Conservation (phyloP, 371 early-diverging fungal genomes). For the Syncephalis plumigaleata region DNA sequence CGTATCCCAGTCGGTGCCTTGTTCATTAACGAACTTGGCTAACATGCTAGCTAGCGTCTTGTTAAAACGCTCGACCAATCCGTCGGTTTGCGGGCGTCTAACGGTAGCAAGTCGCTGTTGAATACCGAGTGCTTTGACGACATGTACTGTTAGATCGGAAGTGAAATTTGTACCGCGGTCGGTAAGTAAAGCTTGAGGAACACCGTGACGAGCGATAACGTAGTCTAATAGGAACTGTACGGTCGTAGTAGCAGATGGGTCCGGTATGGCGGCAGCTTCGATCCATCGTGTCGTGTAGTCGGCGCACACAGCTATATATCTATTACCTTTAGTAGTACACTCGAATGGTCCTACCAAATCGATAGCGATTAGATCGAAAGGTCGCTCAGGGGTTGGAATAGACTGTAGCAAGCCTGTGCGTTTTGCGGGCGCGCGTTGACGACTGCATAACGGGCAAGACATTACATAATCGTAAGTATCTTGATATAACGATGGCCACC, state of each 20-base stretch:
- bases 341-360: constrained; percentile 6
- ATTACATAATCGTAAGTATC: not conserved
- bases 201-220: constrained; percentile 5
- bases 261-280: not conserved
- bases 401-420: not conserved
- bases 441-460: not conserved
- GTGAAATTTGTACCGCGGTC: constrained; percentile 13
- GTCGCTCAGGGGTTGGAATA: not conserved
- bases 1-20: constrained; percentile 2
- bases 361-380: constrained; percentile 3
- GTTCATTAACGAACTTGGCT: not conserved
- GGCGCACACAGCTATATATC: constrained; percentile 1
- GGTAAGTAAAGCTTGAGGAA: constrained; percentile 5
- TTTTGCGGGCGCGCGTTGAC: not conserved
- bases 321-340: not conserved
- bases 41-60: constrained; percentile 4
- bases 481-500: not conserved
- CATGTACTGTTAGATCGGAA: constrained; percentile 1
- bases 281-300: constrained; percentile 7
- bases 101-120: constrained; percentile 8
- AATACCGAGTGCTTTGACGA: constrained; percentile 7
- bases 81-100: constrained; percentile 14
- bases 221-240: not conserved
- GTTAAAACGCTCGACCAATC: constrained; percentile 15
- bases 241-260: not conserved